Evolutionary conservation across 2,329 filamentous ascomycete species (phyloP), one percentile per base, ranked within the genome.

Genomic region (Alternaria arbusti): DNA sequence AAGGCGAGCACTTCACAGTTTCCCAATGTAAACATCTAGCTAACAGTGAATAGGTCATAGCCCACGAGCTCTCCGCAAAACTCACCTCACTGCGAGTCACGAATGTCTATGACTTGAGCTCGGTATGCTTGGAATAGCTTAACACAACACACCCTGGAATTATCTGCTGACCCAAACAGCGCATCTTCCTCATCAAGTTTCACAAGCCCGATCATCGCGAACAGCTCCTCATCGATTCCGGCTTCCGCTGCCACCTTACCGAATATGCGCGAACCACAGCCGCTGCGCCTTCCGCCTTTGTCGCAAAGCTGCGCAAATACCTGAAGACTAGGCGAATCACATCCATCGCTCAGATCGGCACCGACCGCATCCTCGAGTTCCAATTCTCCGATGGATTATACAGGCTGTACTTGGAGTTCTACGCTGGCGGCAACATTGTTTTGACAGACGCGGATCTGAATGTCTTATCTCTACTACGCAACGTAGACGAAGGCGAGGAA

Each of bases 101-200:
- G 66, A 99, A 99, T 78, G 90, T 97, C 79, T 98, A 99, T 83
- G 96, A 99, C 80, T 88, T 99, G 63, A 97, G 93, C 66, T 94
- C 94, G 69, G 86, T 88, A 82, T 32, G 82, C 58, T 22, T 30
- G 10, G 11, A 28, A 6, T 12, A 12, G 15, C 15, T n/a, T 13
- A 5, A 44, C 15, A 44, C 22, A 22, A 4, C n/a, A n/a, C 10
- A 12, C 10, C 64, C 71, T 15, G 72, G 65, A 45, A 28, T 46
- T n/a, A 25, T 26, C 45, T 61, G 87, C 59, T 59, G 10, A 59
- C 12, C 1, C 6, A 6, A 2, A 36, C 28, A 87, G 83, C 94
- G 95, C 77, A 97, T 98, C 76, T 93, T 98, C 76, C 89, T 98
- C 25, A 87, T 99, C 80, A 98, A 97, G 78, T 96, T 99, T 77